phyloP scores from a whole-genome alignment of 2,329 filamentous ascomycete species.

The Claviceps spartinae region DNA sequence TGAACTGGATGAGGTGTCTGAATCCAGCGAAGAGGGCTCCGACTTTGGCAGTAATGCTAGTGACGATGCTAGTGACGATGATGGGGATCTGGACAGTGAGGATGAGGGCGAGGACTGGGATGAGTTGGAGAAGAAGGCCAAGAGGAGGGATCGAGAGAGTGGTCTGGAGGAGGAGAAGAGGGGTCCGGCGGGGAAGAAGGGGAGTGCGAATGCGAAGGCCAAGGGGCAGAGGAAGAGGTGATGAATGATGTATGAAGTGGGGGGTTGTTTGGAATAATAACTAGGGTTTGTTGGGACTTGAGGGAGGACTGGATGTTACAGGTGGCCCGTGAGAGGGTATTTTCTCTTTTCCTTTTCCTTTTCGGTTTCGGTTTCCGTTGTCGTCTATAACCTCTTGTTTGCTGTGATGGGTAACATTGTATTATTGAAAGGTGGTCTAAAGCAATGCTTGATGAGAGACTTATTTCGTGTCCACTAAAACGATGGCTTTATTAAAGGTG shows the following conservation, averaged over 20 bases:
- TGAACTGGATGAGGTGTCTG: constrained; percentile 72
- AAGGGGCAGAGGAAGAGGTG: constrained; percentile 36
- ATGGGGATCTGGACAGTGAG: constrained; percentile 50
- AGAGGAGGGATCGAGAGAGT: constrained; percentile 63
- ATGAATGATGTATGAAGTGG: background rate
- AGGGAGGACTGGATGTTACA: too few relatives aligned
- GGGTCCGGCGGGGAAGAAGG: constrained; percentile 44
- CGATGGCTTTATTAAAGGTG: too few relatives aligned
- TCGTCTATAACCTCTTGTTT: too few relatives aligned
- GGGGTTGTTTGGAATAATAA: background rate
- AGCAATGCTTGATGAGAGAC: too few relatives aligned
- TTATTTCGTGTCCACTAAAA: too few relatives aligned
- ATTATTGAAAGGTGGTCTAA: too few relatives aligned
- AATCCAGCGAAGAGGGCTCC: constrained; percentile 66
- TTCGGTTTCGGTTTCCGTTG: too few relatives aligned
- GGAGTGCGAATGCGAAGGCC: constrained; percentile 44
- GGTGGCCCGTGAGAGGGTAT: too few relatives aligned
- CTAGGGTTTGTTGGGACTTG: background rate
- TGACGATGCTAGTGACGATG: constrained; percentile 57
- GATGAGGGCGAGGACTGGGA: constrained; percentile 88
- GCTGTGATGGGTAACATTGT: too few relatives aligned
- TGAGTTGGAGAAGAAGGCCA: constrained; percentile 81
- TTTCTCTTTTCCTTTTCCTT: too few relatives aligned
- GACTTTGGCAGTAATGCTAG: constrained; percentile 87
- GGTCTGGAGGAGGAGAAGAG: constrained; percentile 41